phyloP scores from a whole-genome alignment of 192 early-diverging fungal species.

The Mortierella alpina region DNA sequence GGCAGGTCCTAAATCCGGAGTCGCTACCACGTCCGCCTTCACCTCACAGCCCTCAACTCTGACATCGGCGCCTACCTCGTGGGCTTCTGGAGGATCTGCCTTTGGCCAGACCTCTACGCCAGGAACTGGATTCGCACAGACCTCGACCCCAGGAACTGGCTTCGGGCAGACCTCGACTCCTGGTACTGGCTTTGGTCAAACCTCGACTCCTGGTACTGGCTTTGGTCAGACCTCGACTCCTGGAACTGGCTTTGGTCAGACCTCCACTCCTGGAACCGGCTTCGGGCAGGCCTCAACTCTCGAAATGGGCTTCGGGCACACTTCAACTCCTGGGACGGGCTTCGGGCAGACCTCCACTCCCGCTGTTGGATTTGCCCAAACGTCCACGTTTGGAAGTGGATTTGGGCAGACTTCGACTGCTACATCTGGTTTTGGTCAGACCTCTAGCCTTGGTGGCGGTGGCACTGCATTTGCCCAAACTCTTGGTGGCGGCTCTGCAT shows the following conservation, averaged over 20 bases:
- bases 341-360: conserved; percentile 17
- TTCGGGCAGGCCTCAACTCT: conserved; percentile 17
- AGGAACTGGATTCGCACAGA: conserved; percentile 17
- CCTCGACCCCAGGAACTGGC: not conserved
- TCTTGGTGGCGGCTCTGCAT: conserved; percentile 7
- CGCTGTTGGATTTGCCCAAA: conserved; percentile 11
- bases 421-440: conserved; percentile 5
- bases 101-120: conserved; percentile 26
- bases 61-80: conserved; percentile 20
- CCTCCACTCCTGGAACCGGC: not conserved
- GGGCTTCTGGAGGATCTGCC: conserved; percentile 16
- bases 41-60: not conserved
- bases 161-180: conserved; percentile 22
- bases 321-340: not conserved
- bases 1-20: not conserved
- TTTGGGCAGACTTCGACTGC: conserved; percentile 8
- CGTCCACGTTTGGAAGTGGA: conserved; percentile 5
- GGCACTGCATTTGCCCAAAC: conserved; percentile 11
- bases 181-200: conserved; percentile 15
- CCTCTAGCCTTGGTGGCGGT: not conserved
- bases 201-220: not conserved
- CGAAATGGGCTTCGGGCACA: not conserved
- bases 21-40: conserved; percentile 12
- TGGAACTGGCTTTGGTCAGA: conserved; percentile 1
- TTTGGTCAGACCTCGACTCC: conserved; percentile 2